phyloP scores from a whole-genome alignment of 129 eudicot genomes.

The Pseudognaphalium luteoalbum region DNA sequence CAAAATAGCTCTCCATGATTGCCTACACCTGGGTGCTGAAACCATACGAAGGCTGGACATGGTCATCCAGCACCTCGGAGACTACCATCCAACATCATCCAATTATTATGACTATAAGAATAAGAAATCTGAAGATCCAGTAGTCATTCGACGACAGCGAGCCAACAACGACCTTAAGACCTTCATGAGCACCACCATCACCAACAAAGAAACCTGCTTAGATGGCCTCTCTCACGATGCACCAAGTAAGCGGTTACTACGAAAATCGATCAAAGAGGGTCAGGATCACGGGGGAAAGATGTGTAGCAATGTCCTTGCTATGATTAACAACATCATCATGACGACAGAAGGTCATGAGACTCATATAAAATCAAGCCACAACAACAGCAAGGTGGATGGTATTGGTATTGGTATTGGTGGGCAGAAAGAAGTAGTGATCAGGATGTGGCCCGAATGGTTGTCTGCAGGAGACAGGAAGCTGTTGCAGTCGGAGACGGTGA shows the following conservation, averaged over 20 bases:
- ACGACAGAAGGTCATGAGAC: neutral
- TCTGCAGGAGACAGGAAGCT: slow-evolving; percentile 40
- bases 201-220: slow-evolving; percentile 55
- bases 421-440: neutral
- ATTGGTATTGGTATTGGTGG: too few species aligned
- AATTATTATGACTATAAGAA: slow-evolving; percentile 17
- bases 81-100: slow-evolving; percentile 34
- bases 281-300: slow-evolving; percentile 35
- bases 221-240: slow-evolving; percentile 37
- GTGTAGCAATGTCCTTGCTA: slow-evolving; percentile 33
- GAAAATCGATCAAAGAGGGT: slow-evolving; percentile 6
- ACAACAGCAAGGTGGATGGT: neutral
- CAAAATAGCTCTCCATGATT: slow-evolving; percentile 57
- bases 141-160: slow-evolving; percentile 31
- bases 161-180: slow-evolving; percentile 72
- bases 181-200: slow-evolving; percentile 63
- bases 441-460: slow-evolving; percentile 47
- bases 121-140: too few species aligned
- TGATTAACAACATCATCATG: slow-evolving; percentile 24
- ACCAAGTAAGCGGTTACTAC: neutral
- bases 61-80: slow-evolving; percentile 38
- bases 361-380: too few species aligned
- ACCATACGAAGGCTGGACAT: slow-evolving; percentile 56
- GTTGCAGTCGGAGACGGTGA: slow-evolving; percentile 25
- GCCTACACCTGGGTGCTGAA: slow-evolving; percentile 52